phyloP scores from a whole-genome alignment of 2,329 filamentous ascomycete species.

The Basipetospora sp. region DNA sequence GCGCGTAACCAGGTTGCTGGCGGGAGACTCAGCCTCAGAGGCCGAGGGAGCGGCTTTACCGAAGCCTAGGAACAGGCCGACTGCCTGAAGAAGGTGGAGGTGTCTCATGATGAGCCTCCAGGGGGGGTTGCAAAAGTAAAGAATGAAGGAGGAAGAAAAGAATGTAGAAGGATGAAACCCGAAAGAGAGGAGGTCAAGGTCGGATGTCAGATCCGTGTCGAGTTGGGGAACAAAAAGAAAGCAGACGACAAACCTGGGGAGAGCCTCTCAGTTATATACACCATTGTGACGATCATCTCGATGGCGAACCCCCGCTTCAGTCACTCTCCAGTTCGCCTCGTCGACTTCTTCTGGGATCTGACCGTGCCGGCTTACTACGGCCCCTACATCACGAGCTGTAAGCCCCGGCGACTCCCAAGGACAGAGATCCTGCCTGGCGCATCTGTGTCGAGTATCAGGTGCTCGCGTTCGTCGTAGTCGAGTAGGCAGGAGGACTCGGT shows the following conservation, averaged over 20 bases:
- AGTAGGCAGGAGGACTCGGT: no score
- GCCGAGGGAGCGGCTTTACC: slow-evolving; percentile 4
- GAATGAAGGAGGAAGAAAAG: slow-evolving; percentile 13
- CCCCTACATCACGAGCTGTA: not conserved
- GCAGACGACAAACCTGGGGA: not conserved
- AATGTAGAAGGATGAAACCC: not conserved
- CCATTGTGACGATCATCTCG: not conserved
- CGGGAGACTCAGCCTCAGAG: slow-evolving; percentile 15
- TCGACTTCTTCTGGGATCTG: no score
- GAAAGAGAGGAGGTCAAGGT: not conserved
- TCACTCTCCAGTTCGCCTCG: no score
- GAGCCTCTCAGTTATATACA: not conserved
- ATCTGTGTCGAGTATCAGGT: no score
- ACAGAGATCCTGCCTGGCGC: no score
- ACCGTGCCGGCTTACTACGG: not conserved
- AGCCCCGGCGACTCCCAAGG: no score
- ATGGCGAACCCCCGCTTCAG: not conserved
- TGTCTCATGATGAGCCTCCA: slow-evolving; percentile 1
- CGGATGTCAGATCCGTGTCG: no score
- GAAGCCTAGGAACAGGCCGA: slow-evolving; percentile 7
- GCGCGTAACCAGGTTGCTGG: slow-evolving; percentile 12
- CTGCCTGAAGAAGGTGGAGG: slow-evolving; percentile 3
- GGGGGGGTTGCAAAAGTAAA: slow-evolving; percentile 1
- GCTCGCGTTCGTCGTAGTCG: no score
- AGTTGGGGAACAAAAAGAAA: not conserved